Evolutionary conservation across 176 grass and related monocot species (phyloP).

Genomic region (Luzula sylvatica): DNA sequence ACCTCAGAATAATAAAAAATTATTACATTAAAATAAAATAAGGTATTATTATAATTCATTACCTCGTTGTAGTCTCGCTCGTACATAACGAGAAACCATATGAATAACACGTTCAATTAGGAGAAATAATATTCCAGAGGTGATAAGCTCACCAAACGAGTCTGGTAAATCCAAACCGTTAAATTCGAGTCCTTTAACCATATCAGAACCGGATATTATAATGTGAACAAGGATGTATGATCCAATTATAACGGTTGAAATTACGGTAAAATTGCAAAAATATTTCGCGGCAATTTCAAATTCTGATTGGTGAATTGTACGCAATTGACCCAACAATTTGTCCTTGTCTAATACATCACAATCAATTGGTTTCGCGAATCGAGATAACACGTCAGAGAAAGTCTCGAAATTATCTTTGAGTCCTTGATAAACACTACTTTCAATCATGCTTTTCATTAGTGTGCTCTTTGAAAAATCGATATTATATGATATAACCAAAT

Average conservation of each 20-base stretch:
- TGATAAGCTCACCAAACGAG: conserved; percentile 62
- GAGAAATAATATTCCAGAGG: conserved; percentile 52
- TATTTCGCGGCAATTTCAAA: conserved; percentile 50
- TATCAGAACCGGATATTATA: conserved; percentile 38
- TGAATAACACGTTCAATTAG: conserved; percentile 42
- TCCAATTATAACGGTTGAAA: conserved; percentile 39
- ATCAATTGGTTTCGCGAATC: conserved; percentile 37
- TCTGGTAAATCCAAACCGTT: conserved; percentile 74
- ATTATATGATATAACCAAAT: conserved; percentile 52
- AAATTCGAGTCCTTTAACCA: conserved; percentile 54
- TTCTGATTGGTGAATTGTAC: conserved; percentile 40
- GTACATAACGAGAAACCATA: conserved; percentile 72
- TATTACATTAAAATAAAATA: background rate
- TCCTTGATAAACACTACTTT: conserved; percentile 49
- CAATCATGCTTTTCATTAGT: conserved; percentile 76
- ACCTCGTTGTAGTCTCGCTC: conserved; percentile 69
- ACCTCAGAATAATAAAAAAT: conserved; percentile 2
- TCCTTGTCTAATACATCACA: conserved; percentile 52
- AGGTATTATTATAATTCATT: background rate
- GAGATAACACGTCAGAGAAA: conserved; percentile 40
- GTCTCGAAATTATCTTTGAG: conserved; percentile 72
- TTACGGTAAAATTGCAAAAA: conserved; percentile 66
- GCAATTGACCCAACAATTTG: conserved; percentile 60
- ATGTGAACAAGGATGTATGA: conserved; percentile 69
- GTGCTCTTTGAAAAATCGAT: conserved; percentile 68